A percentile compares a stretch with the other conserved stretches of the same genome.
Evolutionary conservation across 805 yeast species (phyloP).

Genomic region (Wickerhamiella lipophila): DNA sequence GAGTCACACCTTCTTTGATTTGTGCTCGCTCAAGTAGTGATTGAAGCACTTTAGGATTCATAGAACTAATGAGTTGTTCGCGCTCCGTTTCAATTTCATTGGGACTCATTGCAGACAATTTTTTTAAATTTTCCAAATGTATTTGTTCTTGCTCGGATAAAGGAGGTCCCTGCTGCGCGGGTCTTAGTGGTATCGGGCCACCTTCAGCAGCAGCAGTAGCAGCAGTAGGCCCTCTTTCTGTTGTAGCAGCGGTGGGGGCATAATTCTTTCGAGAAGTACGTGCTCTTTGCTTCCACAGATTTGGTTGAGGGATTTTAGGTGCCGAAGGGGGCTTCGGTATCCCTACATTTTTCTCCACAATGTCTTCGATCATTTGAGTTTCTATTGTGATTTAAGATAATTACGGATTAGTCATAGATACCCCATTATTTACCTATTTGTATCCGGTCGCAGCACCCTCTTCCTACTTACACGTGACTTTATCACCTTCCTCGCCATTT

Average conservation of each 20-base stretch:
- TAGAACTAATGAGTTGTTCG: slow-evolving; percentile 48
- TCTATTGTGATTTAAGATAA: neutral
- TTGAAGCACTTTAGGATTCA: slow-evolving; percentile 58
- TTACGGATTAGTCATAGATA: neutral
- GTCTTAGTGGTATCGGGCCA: neutral
- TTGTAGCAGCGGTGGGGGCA: neutral
- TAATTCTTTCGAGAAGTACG: neutral
- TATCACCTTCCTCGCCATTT: neutral
- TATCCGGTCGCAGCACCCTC: neutral
- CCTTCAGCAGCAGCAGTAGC: neutral
- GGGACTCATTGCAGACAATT: slow-evolving; percentile 46
- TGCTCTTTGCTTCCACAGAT: neutral
- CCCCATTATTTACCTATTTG: neutral
- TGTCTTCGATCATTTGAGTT: slow-evolving; percentile 15
- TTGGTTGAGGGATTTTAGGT: neutral
- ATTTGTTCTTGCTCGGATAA: slow-evolving; percentile 59
- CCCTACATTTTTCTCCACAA: slow-evolving; percentile 19
- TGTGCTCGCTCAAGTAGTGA: slow-evolving; percentile 33
- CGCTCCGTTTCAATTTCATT: slow-evolving; percentile 54
- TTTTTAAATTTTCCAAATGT: slow-evolving; percentile 59
- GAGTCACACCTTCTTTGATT: slow-evolving; percentile 28
- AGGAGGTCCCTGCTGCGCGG: slow-evolving; percentile 7
- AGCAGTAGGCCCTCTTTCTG: neutral
- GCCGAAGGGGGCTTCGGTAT: slow-evolving; percentile 13
- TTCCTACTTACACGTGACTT: neutral